These are phyloP conservation scores for Capillidium heterosporum DNA, from an alignment of 371 early-diverging fungal species.

Conservation along the genomic window DNA sequence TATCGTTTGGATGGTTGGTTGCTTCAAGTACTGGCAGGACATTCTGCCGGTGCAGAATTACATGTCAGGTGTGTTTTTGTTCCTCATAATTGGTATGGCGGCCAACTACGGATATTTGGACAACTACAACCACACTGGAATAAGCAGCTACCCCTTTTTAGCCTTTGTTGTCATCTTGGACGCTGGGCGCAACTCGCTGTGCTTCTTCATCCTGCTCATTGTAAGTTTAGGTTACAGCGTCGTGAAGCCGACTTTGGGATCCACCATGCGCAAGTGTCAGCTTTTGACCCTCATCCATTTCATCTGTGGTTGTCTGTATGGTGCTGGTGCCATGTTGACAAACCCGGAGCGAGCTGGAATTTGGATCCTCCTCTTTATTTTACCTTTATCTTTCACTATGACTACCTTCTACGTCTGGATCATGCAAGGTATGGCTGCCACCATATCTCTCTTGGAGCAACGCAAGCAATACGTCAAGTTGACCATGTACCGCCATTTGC, in stretches of 20 bases:
- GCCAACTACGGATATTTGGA: constrained; percentile 76
- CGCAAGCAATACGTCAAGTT: constrained; percentile 77
- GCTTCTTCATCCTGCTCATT: constrained; percentile 87
- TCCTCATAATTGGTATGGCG: constrained; percentile 76
- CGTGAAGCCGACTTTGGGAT: constrained; percentile 54
- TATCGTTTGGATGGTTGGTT: constrained; percentile 49
- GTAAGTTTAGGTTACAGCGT: constrained; percentile 93
- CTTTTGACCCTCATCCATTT: constrained; percentile 65
- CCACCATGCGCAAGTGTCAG: constrained; percentile 72
- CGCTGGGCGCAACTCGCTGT: constrained; percentile 75
- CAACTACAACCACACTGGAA: constrained; percentile 47
- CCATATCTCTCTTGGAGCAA: constrained; percentile 41
- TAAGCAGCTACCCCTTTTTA: constrained; percentile 29
- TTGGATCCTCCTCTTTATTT: constrained; percentile 55
- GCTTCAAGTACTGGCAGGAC: constrained; percentile 65
- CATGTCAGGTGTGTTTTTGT: constrained; percentile 61
- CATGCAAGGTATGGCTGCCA: constrained; percentile 31
- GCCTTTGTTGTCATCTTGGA: constrained; percentile 57
- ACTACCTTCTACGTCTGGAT: constrained; percentile 88
- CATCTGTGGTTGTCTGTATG: constrained; percentile 71
- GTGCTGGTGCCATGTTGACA: constrained; percentile 56
- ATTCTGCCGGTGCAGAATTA: constrained; percentile 75
- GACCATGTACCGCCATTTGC: constrained; percentile 73
- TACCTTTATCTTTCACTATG: constrained; percentile 80
- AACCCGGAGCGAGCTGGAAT: constrained; percentile 49